These are phyloP conservation scores for Porcisia hertigi DNA, from an alignment of 208 protist species.

Conservation along the genomic window DNA sequence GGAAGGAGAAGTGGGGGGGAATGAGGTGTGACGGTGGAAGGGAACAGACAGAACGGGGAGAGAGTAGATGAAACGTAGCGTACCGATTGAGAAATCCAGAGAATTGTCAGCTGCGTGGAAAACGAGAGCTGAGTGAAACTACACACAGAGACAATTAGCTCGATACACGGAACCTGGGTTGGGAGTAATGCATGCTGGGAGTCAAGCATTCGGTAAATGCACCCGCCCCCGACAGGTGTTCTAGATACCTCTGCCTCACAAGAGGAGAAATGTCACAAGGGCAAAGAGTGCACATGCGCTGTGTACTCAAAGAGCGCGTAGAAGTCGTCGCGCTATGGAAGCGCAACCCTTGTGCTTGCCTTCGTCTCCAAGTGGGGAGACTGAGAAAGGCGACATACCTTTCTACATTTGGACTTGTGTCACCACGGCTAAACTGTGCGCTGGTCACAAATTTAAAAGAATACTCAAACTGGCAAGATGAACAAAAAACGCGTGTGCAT, in stretches of 20 bases:
- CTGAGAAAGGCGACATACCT: neutral
- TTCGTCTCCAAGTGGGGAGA: neutral
- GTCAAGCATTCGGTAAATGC: neutral
- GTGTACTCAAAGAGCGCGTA: neutral
- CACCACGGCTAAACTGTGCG: neutral
- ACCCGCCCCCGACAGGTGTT: neutral
- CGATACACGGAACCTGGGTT: neutral
- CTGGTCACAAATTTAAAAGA: neutral
- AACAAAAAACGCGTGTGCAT: neutral
- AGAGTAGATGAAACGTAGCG: neutral
- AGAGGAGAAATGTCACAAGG: neutral
- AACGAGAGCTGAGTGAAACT: neutral
- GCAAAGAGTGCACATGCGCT: neutral
- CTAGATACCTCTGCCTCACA: neutral
- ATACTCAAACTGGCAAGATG: constrained; percentile 1
- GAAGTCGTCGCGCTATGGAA: neutral
- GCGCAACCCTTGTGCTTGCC: neutral
- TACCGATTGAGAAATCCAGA: no score
- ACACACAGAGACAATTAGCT: neutral
- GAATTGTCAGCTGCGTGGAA: neutral
- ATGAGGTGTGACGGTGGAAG: neutral
- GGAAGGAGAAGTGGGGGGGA: neutral
- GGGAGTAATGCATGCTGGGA: neutral
- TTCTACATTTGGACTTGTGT: neutral
- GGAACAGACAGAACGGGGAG: neutral